Base-by-base conservation (phyloP, 2,329 filamentous ascomycete genomes). In the Fusarium dimerum region DNA sequence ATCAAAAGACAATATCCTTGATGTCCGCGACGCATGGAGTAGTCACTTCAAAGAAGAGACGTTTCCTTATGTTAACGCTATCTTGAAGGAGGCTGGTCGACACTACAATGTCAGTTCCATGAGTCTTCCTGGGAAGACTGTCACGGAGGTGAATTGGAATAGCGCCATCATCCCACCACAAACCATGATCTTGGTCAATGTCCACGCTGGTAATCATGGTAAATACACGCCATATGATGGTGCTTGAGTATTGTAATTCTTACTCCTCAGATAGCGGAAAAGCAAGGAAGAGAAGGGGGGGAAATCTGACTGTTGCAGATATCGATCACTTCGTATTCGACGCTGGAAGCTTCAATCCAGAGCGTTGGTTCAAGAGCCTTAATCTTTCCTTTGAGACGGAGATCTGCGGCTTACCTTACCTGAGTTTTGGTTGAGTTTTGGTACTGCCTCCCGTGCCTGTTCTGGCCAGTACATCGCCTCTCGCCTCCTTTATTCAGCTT, bases 171-270 rank as follows among this genome's bases (percentile, higher is more conserved):
- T 82, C 41, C 78, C 78, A 0, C 68, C 74, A 3, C 76, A 78
- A 51, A 81, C 78, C 0, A 81, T 82, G 77, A 73, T 81, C 2
- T 66, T 82, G 48, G 78, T 82, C 59, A 81, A 82, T 57, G 77
- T 78, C 1, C 79, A 82, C 59, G 80, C 79, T 18, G 78, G 73
- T 0, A 82, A 82, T 55, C 79, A 82, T 49, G 76, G 75, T 78
- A 64, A 54, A 69, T 55, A n/a, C n/a, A n/a, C n/a, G n/a, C n/a
- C n/a, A n/a, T n/a, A n/a, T n/a, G n/a, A n/a, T n/a, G n/a, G n/a
- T n/a, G n/a, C n/a, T n/a, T n/a, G n/a, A n/a, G n/a, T n/a, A n/a
- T n/a, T n/a, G n/a, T n/a, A n/a, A n/a, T n/a, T n/a, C n/a, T n/a
- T n/a, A n/a, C n/a, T n/a, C n/a, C n/a, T n/a, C n/a, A n/a, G n/a